These are phyloP conservation scores for Boletus reticulatus DNA, from an alignment of 768 basidiomycete genomes.

Conservation along the genomic window DNA sequence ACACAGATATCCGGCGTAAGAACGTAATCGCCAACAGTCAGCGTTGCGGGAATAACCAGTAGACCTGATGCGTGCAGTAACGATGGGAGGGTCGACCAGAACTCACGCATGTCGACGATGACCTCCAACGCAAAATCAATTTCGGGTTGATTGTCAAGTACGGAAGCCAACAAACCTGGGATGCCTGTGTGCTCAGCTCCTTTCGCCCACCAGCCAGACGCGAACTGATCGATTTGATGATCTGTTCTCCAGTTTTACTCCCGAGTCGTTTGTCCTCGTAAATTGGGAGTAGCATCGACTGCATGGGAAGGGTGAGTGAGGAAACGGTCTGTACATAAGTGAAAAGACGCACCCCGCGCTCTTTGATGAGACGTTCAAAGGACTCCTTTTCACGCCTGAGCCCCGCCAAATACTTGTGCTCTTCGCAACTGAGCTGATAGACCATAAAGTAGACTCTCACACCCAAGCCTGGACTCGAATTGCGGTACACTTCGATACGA, in stretches of 20 bases:
- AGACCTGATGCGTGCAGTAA: conserved; percentile 81
- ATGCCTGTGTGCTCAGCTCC: conserved; percentile 61
- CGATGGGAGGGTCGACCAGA: conserved; percentile 88
- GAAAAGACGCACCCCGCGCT: conserved; percentile 71
- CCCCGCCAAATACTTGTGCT: conserved; percentile 90
- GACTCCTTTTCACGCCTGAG: conserved; percentile 91
- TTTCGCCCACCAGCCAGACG: conserved; percentile 85
- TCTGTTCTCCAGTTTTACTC: conserved; percentile 43
- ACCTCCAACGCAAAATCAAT: conserved; percentile 49
- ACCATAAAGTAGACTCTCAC: conserved; percentile 94
- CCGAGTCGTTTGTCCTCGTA: conserved; percentile 54
- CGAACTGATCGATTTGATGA: conserved; percentile 79
- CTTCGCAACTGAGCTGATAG: conserved; percentile 91
- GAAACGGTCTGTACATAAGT: not conserved
- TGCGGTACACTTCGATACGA: conserved; percentile 90
- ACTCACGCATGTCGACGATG: conserved; percentile 96
- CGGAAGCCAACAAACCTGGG: conserved; percentile 42
- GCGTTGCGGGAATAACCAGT: conserved; percentile 83
- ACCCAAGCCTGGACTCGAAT: conserved; percentile 74
- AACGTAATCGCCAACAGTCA: conserved; percentile 96
- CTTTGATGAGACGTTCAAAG: conserved; percentile 89
- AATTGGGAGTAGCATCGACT: conserved; percentile 92
- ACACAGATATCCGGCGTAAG: conserved; percentile 94
- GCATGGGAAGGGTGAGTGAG: not conserved
- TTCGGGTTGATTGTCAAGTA: not conserved